Evolutionary conservation across 345 rosid genomes (phyloP), one percentile per base, ranked within the genome.

Genomic region (Citrus cavaleriei): DNA sequence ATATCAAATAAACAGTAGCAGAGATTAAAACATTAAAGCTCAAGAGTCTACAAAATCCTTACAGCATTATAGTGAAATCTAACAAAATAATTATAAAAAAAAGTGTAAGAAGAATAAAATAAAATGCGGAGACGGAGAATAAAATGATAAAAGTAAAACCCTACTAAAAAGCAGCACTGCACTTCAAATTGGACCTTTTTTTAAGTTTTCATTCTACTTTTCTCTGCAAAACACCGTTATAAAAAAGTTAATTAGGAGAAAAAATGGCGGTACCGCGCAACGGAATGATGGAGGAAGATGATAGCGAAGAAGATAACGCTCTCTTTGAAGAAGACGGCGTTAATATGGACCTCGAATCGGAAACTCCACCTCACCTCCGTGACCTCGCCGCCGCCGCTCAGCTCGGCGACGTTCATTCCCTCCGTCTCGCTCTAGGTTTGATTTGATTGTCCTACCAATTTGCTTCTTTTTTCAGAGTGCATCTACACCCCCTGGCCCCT

Each of bases 191-290:
- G 51, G 16, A 3, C 51, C 18, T 46, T 46, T 12, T 12, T 13
- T 12, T 13, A 46, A 13, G 51, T 1, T 46, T 46, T 13, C 51
- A 13, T 3, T 46, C 51, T 46, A 3, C 13, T 46, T 46, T 54
- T 54, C 7, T 54, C 58, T 54, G 58, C 58, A 54, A 6, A 16
- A 13, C 22, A 54, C 58, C 22, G 58, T 54, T 5, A 16, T 13
- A 12, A 46, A 57, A 19, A 22, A 76, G 14, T 6, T 30, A 14
- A 64, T 37, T 66, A 12, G 38, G 30, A 7, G 42, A 38, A 70
- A 77, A 27, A 38, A 93, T 95, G 99, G 99, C 99, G 40, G 96
- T 95, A 54, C 96, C 93, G 70, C 92, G 84, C 81, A 92, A 92
- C 77, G 97, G 92, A 37, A 69, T 86, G 37, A 49, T 86, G 32